phyloP scores from a whole-genome alignment of 164 flowering plant genomes.

The Nymphaea colorata region DNA sequence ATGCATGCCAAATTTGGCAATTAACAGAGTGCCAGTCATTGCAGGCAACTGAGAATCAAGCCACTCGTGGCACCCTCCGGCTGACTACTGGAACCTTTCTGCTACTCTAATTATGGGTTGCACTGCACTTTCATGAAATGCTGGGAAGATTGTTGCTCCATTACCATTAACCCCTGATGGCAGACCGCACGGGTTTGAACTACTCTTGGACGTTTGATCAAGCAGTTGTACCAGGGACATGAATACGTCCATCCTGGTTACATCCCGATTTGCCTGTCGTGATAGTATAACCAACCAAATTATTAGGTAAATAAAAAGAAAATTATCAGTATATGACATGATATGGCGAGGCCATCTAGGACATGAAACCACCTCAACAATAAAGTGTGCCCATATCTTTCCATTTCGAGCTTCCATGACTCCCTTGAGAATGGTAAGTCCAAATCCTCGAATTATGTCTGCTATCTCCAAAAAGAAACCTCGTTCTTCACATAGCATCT shows the following conservation, averaged over 20 bases:
- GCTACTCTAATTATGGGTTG: conserved; percentile 35
- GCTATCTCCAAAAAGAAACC: conserved; percentile 87
- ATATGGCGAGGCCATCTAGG: neutral
- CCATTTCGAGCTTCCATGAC: conserved; percentile 53
- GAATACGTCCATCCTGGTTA: conserved; percentile 65
- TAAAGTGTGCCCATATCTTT: conserved; percentile 74
- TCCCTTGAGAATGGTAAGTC: conserved; percentile 75
- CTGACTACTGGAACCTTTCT: conserved; percentile 13
- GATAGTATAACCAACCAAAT: no score
- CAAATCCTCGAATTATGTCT: conserved; percentile 59
- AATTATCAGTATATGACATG: neutral
- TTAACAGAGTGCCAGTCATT: conserved; percentile 17
- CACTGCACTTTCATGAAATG: conserved; percentile 27
- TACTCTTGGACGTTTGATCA: conserved; percentile 27
- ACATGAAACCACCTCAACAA: conserved; percentile 51
- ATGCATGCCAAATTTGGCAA: neutral
- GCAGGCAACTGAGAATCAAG: conserved; percentile 9
- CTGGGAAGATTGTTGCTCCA: conserved; percentile 13
- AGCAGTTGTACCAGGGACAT: conserved; percentile 58
- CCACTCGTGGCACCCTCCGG: conserved; percentile 15
- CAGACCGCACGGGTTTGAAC: conserved; percentile 15
- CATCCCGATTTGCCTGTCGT: conserved; percentile 42
- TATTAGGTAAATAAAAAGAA: no score
- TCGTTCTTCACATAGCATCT: conserved; percentile 85
- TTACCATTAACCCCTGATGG: conserved; percentile 13